Conservation (phyloP, 2,329 filamentous ascomycete genomes). For the Aspergillus sojae region DNA sequence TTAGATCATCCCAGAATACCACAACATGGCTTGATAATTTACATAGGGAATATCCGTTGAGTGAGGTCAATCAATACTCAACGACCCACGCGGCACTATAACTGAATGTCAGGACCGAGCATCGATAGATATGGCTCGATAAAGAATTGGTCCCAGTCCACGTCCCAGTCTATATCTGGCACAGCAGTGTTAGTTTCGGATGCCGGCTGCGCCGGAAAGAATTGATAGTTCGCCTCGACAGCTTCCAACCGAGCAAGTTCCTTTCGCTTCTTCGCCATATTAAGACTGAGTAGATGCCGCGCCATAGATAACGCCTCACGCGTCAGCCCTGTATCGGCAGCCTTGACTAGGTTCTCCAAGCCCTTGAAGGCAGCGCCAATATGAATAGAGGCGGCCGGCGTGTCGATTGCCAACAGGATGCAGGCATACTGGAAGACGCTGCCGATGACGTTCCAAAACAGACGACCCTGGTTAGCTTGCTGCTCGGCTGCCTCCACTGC, state of each 20-base stretch:
- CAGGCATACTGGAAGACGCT: constrained; percentile 37
- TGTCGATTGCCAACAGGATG: constrained; percentile 33
- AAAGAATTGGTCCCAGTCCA: constrained; percentile 36
- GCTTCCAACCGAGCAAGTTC: constrained; percentile 32
- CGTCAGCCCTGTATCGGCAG: constrained; percentile 29
- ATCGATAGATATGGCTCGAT: constrained; percentile 34
- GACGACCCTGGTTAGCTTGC: constrained; percentile 25
- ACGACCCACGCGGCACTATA: constrained; percentile 5
- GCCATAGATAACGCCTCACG: constrained; percentile 32
- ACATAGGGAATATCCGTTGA: too few relatives aligned
- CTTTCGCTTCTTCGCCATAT: constrained; percentile 32
- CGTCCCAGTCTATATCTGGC: constrained; percentile 27
- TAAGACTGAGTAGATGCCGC: constrained; percentile 31
- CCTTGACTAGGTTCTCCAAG: constrained; percentile 30
- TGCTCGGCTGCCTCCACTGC: constrained; percentile 28
- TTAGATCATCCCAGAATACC: too few relatives aligned
- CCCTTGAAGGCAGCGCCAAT: constrained; percentile 27
- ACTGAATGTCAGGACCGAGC: constrained; percentile 23
- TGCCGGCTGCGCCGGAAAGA: constrained; percentile 14
- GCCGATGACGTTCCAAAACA: constrained; percentile 36
- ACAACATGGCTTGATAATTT: too few relatives aligned
- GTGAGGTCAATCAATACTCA: too few relatives aligned
- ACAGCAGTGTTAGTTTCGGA: constrained; percentile 14
- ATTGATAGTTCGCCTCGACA: constrained; percentile 27
- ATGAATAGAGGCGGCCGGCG: constrained; percentile 21